A percentile compares a stretch with the other conserved stretches of the same genome.
Evolutionary conservation across 495 filamentous ascomycete species (phyloP).

Genomic region (Opeltia flavorubescens): DNA sequence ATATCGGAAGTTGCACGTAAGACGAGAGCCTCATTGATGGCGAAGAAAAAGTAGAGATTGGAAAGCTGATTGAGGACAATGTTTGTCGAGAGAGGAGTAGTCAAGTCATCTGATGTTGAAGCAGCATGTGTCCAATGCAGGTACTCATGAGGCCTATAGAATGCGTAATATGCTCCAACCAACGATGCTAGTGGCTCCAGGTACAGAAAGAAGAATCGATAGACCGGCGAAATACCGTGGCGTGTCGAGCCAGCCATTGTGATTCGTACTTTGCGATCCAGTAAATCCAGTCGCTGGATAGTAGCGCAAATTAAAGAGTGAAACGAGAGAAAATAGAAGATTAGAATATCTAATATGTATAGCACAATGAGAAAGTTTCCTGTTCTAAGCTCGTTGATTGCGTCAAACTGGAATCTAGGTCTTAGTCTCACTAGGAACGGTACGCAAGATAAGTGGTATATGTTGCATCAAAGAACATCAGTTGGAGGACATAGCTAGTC

Average conservation of each 20-base stretch:
- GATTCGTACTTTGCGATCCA: background rate
- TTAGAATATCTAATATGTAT: no score
- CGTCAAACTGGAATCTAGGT: no score
- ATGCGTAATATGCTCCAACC: constrained; percentile 47
- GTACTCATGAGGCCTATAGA: constrained; percentile 40
- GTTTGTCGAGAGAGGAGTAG: constrained; percentile 26
- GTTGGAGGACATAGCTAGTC: no score
- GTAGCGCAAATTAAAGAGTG: no score
- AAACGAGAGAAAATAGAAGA: no score
- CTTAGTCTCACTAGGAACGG: no score
- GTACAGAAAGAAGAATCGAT: constrained; percentile 49
- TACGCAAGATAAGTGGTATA: no score
- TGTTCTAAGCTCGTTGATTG: no score
- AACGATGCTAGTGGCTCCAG: constrained; percentile 54
- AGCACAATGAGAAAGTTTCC: no score
- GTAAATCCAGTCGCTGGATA: background rate
- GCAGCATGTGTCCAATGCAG: constrained; percentile 40
- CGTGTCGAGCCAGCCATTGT: background rate
- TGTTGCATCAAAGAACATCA: no score
- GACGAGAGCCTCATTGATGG: constrained; percentile 54
- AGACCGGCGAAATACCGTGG: constrained; percentile 27
- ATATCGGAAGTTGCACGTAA: constrained; percentile 47
- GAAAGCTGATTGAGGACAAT: constrained; percentile 27
- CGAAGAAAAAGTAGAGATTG: constrained; percentile 34
- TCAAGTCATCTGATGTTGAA: constrained; percentile 19